These are phyloP conservation scores for Puccinia triticina DNA, from an alignment of 1,284 basidiomycete genomes.

Conservation along the genomic window DNA sequence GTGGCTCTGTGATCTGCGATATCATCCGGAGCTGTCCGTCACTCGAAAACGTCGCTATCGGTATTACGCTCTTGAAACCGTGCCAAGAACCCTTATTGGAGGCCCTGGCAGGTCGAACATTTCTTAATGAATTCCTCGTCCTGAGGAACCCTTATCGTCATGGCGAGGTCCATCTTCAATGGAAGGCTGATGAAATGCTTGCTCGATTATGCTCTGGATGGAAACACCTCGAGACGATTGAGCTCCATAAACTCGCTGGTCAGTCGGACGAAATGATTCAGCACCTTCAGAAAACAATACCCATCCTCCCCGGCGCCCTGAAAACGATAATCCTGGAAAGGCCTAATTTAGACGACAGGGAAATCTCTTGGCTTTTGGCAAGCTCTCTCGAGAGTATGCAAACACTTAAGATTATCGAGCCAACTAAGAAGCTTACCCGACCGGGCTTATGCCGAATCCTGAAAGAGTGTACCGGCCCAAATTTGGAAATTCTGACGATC, in stretches of 20 bases:
- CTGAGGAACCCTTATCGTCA: too few relatives aligned
- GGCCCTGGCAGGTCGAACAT: neutral
- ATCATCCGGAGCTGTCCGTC: neutral
- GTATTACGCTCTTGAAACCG: neutral
- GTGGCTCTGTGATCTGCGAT: neutral
- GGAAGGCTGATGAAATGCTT: neutral
- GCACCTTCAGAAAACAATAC: neutral
- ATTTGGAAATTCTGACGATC: neutral
- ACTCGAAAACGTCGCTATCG: conserved; percentile 4
- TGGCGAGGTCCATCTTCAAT: neutral
- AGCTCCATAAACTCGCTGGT: neutral
- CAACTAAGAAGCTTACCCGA: neutral
- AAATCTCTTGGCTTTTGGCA: neutral
- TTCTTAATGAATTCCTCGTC: neutral
- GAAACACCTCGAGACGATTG: neutral
- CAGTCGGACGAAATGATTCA: neutral
- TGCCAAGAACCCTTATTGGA: conserved; percentile 4
- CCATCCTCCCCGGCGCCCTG: neutral
- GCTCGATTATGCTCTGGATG: neutral
- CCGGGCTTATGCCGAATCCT: neutral
- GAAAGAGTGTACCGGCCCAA: neutral
- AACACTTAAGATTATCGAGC: neutral
- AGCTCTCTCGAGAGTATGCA: neutral
- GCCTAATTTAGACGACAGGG: neutral
- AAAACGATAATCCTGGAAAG: neutral